Base-by-base conservation (phyloP, 2,329 filamentous ascomycete genomes). In the Colletotrichum truncatum region DNA sequence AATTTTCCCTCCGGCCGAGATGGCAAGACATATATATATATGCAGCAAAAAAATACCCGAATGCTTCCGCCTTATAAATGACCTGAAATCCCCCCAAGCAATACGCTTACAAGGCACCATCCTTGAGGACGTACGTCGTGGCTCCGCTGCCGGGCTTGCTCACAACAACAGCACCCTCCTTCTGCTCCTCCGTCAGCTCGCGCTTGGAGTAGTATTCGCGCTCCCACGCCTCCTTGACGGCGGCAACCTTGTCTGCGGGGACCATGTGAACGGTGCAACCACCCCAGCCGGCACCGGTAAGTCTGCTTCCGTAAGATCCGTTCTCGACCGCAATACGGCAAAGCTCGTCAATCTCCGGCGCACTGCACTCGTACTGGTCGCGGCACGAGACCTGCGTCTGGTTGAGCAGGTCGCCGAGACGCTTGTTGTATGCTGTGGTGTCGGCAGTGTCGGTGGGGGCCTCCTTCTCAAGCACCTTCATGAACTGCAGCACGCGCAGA, bases 221-320 rank as follows among this genome's bases (percentile, higher is more conserved):
- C 72, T 92, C 88, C 86, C 96, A 89, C 5, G 93, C 93, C 72
- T 87, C 84, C 76, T 87, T 93, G 21, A 99, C 92, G 25, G 82
- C 87, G 5, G 91, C 89, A 1, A 98, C 91, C 78, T 91, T 95
- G 73, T 93, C 87, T 63, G 89, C 92, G 0, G 95, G 92, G 55
- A 98, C 91, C 62, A 99, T 85, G 80, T 99, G 96, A 63, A 99
- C 95, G 66, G 89, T 96, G 81, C 96, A 98, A 3, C 96, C 96
- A 67, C 96, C 96, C 96, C 96, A 99, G 3, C 96, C 96, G 1
- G 96, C 96, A 38, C 96, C 96, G 0, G 95, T 98, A 71, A 98
- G 81, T 25, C 95, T 85, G 71, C 92, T 94, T 26, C 95, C 96
- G 75, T 93, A 94, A 16, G 92, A 89, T 2, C 96, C 96, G 1